phyloP scores from a whole-genome alignment of 192 early-diverging fungal species.

The Gonapodya prolifera region DNA sequence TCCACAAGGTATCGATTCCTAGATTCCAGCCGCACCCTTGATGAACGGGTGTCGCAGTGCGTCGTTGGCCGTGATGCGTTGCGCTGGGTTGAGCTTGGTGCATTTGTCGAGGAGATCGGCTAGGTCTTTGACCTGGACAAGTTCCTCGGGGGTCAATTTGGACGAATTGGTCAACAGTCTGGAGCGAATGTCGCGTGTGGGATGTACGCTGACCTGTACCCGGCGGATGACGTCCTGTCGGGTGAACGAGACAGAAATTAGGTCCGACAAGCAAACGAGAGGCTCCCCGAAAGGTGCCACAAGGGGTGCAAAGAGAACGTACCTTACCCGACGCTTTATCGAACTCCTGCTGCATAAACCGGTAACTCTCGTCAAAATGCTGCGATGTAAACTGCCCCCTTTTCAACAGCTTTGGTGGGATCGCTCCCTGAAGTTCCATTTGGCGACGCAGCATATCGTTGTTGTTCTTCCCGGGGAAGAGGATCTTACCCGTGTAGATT shows the following conservation, averaged over 20 bases:
- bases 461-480: conserved; percentile 87
- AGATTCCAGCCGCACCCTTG: no score
- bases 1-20: no score
- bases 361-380: conserved; percentile 75
- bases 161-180: conserved; percentile 30
- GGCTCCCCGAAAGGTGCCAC: no score
- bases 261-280: conserved; percentile 20
- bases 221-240: conserved; percentile 50
- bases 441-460: conserved; percentile 91
- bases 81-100: conserved; percentile 73
- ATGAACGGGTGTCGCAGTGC: conserved; percentile 84
- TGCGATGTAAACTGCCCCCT: conserved; percentile 66
- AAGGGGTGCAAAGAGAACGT: no score
- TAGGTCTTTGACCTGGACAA: conserved; percentile 49
- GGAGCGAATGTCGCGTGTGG: conserved; percentile 47
- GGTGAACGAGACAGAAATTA: background rate
- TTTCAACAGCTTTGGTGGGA: conserved; percentile 70
- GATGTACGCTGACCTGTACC: conserved; percentile 51
- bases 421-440: conserved; percentile 87
- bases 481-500: conserved; percentile 85
- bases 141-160: conserved; percentile 41
- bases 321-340: conserved; percentile 5
- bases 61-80: conserved; percentile 71
- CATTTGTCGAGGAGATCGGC: conserved; percentile 76
- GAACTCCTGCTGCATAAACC: conserved; percentile 37